These are phyloP conservation scores for Alternaria novae-zelandiae DNA, from an alignment of 2,329 filamentous ascomycete genomes.

Conservation along the genomic window DNA sequence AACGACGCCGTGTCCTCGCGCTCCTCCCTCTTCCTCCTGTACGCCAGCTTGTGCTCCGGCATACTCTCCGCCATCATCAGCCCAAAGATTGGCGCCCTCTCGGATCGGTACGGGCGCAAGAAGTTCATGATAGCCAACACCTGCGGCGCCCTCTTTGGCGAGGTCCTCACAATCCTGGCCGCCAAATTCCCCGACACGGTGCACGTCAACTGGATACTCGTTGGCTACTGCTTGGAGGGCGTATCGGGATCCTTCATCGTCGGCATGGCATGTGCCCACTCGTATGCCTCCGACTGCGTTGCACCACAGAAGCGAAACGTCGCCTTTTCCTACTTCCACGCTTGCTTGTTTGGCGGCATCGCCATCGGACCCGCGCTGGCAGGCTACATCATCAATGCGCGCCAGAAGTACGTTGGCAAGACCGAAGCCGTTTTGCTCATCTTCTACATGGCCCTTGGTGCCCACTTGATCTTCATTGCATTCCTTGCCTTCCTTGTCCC, in stretches of 20 bases:
- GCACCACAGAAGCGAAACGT: slow-evolving; percentile 79
- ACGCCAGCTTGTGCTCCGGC: slow-evolving; percentile 76
- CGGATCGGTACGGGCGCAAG: slow-evolving; percentile 84
- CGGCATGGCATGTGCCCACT: slow-evolving; percentile 77
- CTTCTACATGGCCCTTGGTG: slow-evolving; percentile 80
- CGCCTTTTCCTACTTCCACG: slow-evolving; percentile 88
- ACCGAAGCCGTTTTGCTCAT: slow-evolving; percentile 79
- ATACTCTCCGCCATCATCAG: slow-evolving; percentile 79
- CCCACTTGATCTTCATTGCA: slow-evolving; percentile 75
- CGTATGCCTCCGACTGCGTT: slow-evolving; percentile 90
- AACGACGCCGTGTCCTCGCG: slow-evolving; percentile 78
- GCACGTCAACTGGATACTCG: slow-evolving; percentile 78
- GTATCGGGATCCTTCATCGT: slow-evolving; percentile 88
- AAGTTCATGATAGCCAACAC: slow-evolving; percentile 75
- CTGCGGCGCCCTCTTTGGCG: slow-evolving; percentile 74
- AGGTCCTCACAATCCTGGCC: slow-evolving; percentile 78
- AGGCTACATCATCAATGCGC: slow-evolving; percentile 74
- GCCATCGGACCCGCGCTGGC: slow-evolving; percentile 84
- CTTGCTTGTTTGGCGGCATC: slow-evolving; percentile 86
- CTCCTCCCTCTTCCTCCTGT: slow-evolving; percentile 79
- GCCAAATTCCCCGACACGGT: slow-evolving; percentile 75
- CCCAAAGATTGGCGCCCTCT: slow-evolving; percentile 82
- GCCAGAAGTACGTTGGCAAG: slow-evolving; percentile 47
- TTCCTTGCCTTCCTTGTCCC: slow-evolving; percentile 76
- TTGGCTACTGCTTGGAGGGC: slow-evolving; percentile 81